A percentile compares a stretch with the other conserved stretches of the same genome.
These are phyloP conservation scores for Aspergillus pseudoglaucus DNA, from an alignment of 2,329 filamentous ascomycete genomes.

Conservation along the genomic window DNA sequence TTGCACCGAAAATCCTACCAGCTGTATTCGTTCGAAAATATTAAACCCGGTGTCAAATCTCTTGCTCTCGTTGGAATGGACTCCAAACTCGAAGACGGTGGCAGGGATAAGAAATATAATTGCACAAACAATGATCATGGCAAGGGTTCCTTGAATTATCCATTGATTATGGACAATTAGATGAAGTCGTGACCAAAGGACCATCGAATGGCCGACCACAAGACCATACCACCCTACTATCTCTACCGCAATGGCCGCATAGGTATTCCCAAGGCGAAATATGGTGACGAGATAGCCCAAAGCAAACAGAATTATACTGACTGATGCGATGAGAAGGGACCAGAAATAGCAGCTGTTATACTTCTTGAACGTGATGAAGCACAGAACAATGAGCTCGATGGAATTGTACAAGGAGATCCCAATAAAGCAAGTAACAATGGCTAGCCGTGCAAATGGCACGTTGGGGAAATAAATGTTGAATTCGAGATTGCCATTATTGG, in stretches of 20 bases:
- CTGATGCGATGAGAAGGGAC: not conserved
- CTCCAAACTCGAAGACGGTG: slow-evolving; percentile 28
- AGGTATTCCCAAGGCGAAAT: not conserved
- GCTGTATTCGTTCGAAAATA: slow-evolving; percentile 45
- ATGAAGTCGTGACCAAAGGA: slow-evolving; percentile 42
- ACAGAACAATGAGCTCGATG: not conserved
- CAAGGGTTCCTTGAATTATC: slow-evolving; percentile 27
- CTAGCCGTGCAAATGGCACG: not conserved
- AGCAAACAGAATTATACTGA: not conserved
- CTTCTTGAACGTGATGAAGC: not conserved
- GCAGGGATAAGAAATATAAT: slow-evolving; percentile 34
- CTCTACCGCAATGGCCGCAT: no score
- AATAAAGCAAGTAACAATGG: not conserved
- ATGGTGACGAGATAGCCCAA: not conserved
- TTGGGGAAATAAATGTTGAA: no score
- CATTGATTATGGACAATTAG: slow-evolving; percentile 29
- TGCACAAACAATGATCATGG: slow-evolving; percentile 36
- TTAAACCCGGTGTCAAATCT: slow-evolving; percentile 20
- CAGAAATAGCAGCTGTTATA: not conserved
- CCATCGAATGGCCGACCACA: slow-evolving; percentile 34
- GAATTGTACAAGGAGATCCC: not conserved
- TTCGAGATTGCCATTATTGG: no score
- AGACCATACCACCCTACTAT: no score
- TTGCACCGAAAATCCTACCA: slow-evolving; percentile 48
- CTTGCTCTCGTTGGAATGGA: slow-evolving; percentile 6